Base-by-base conservation (phyloP, 164 flowering plant species). In the Taxillus chinensis region DNA sequence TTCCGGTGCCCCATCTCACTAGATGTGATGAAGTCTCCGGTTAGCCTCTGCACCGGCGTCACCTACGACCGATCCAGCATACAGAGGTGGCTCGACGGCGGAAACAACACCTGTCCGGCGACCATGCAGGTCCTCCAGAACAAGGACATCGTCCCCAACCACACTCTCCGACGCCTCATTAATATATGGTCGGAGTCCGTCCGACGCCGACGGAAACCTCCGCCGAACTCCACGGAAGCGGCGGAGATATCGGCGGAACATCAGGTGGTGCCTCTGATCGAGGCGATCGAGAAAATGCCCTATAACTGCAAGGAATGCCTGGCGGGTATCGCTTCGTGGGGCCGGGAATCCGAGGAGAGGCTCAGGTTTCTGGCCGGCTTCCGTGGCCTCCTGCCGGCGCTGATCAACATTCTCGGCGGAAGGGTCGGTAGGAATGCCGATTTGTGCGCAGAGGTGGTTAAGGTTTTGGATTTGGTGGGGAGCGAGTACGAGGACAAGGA, bases 91-190 rank as follows among this genome's bases (percentile, higher is more conserved):
- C 84, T 93, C 41, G 96, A 90, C 68, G 63, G 65, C 69, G 98
- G 98, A 59, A 78, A 93, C 81, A 85, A 88, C 76, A 93, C 98
- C 7, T 93, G 98, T 62, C 97, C 97, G 1, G 96, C 95, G 51
- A 93, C 97, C 69, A 88, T 86, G 92, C 96, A 90, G 68, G 78
- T 86, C 41, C 83, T 93, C 15, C 84, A 74, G 3, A 74, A 67
- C 70, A 85, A 75, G 58, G 92, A 85, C 8, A 68, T 90, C 55
- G 80, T 85, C 7, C 98, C 97, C 8, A 90, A 93, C 59, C 92
- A 68, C 64, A 88, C 80, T 17, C 80, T 93, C n/a, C 89, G 80
- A 4, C 85, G 95, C 52, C 80, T 93, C 67, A 93, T 93, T 68
- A 79, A 78, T 75, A 72, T 82, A 79, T 92, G 98, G 98, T 79